Evolutionary conservation across 768 basidiomycete species (phyloP), one percentile per base, ranked within the genome.

Genomic region (Podaxis mareebaensis): DNA sequence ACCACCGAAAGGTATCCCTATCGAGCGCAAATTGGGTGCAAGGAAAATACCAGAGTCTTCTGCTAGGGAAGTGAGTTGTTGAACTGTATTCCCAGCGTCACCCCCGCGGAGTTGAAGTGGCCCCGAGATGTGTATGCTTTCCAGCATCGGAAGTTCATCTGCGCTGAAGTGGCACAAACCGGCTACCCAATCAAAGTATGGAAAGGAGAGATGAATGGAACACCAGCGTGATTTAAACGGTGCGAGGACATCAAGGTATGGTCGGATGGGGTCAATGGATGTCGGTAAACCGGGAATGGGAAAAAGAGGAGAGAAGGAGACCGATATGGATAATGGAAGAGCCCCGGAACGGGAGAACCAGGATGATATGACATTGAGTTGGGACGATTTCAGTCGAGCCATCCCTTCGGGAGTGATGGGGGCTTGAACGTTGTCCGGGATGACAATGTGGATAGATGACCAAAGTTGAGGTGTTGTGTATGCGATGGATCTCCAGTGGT

Each of bases 401-500:
- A 3, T 13, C 22, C 4, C 0, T 12, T 5, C 13, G 1, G 13
- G 20, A n/a, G 13, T 7, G 38, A 3, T 17, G 12, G 17, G 20
- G 53, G 3, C 1, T 26, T 3, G 30, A 30, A 8, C 7, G 30
- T 30, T 8, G 7, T 22, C 49, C 7, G 64, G 68, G 26, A 68
- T 58, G n/a, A 56, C 56, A 22, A 69, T 65, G 30, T 67, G 66
- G 52, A 70, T 63, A 13, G 59, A 52, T 0, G 65, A 52, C 70
- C 69, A 71, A 22, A 71, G 61, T 1, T 48, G 28, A 3, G 67
- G 66, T 13, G 68, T 69, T 22, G 63, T 30, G 24, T 49, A 40
- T 10, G 65, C 65, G 22, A 67, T 46, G n/a, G 57, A 39, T 3
- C 70, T 65, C 70, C 70, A 71, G 3, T 26, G 28, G 11, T 55